Evolutionary conservation across 2,329 filamentous ascomycete species (phyloP), one percentile per base, ranked within the genome.

Genomic region (Niveomyces coronatus): DNA sequence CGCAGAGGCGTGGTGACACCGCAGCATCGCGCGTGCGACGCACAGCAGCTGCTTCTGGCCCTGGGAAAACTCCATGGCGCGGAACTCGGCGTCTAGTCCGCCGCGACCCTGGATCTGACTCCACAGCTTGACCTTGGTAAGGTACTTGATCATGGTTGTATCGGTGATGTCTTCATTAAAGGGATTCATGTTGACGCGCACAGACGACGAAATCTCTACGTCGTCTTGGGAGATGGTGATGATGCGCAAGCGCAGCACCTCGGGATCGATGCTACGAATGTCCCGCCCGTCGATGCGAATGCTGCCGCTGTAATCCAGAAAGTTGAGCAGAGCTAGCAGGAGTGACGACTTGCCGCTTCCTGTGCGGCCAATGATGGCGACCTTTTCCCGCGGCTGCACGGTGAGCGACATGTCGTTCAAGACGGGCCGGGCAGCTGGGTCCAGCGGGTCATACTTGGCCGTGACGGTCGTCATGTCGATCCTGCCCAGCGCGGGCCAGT

Each of bases 191-290:
- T 47, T 45, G 3, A 23, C 15, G 10, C 43, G 43, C 0, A 47
- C 30, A 16, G 33, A 45, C 0, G 37, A 36, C 13, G 38, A 23
- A 1, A 47, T 16, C n/a, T 33, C 42, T 9, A 44, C 33, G 3
- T 49, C 43, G 13, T 56, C 55, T 28, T 57, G 55, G 0, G 55
- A 38, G 1, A 56, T 45, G 1, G 49, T 46, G 9, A 55, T 40
- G 17, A 58, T 53, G 14, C 49, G 53, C 2, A 47, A 45, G 3
- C 55, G 48, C 6, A 56, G 16, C 4, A 48, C 33, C 0, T 22
- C 42, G 9, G 18, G 40, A 26, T 13, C 40, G 26, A 23, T 42
- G 37, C 2, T 43, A 31, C 7, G 37, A 13, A 11, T 35, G 35
- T 17, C 39, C 16, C 36, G 30, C 27, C 44, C 20, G 26, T 47